Percentiles rank a stretch among this genome's conserved stretches.
Evolutionary conservation across 768 basidiomycete species (phyloP).

Genomic region (Tephrocybe sp.): DNA sequence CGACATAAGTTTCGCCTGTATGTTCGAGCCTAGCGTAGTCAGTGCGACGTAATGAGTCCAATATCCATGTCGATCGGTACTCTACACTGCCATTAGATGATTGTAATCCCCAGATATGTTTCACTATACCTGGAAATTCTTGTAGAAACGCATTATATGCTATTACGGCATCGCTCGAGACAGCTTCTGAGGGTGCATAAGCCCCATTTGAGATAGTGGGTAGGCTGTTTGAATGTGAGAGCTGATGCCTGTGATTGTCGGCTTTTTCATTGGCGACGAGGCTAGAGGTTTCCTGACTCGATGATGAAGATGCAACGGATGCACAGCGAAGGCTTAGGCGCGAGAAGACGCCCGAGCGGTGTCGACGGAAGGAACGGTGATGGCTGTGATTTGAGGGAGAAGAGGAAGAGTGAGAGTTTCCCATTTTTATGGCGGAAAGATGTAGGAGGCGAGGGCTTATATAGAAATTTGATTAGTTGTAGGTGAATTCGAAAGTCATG

Average conservation of each 20-base stretch:
- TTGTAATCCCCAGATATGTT: background rate
- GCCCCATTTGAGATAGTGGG: constrained; percentile 20
- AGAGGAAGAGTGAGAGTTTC: constrained; percentile 27
- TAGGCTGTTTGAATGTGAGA: constrained; percentile 17
- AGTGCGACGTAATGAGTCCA: constrained; percentile 63
- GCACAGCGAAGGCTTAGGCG: constrained; percentile 38
- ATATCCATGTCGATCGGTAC: constrained; percentile 66
- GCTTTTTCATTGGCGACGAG: constrained; percentile 30
- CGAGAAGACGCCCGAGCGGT: constrained; percentile 35
- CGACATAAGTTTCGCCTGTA: constrained; percentile 72
- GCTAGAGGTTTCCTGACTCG: constrained; percentile 36
- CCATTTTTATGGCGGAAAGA: constrained; percentile 22
- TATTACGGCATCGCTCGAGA: constrained; percentile 32
- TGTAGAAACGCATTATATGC: constrained; percentile 50
- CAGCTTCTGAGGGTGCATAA: constrained; percentile 23
- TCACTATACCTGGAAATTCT: constrained; percentile 33
- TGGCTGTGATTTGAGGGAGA: constrained; percentile 13
- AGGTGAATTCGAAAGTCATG: constrained; percentile 14
- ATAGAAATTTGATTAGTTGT: constrained; percentile 14
- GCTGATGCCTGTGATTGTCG: constrained; percentile 20
- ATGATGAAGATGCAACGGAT: constrained; percentile 30
- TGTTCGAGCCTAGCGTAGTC: constrained; percentile 61
- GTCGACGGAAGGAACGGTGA: constrained; percentile 22
- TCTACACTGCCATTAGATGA: constrained; percentile 29
- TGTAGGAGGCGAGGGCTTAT: constrained; percentile 1